Percentiles rank a stretch among this genome's conserved stretches.
phyloP scores from a whole-genome alignment of 352 stramenopile genomes.

The Globisporangium spiculum region DNA sequence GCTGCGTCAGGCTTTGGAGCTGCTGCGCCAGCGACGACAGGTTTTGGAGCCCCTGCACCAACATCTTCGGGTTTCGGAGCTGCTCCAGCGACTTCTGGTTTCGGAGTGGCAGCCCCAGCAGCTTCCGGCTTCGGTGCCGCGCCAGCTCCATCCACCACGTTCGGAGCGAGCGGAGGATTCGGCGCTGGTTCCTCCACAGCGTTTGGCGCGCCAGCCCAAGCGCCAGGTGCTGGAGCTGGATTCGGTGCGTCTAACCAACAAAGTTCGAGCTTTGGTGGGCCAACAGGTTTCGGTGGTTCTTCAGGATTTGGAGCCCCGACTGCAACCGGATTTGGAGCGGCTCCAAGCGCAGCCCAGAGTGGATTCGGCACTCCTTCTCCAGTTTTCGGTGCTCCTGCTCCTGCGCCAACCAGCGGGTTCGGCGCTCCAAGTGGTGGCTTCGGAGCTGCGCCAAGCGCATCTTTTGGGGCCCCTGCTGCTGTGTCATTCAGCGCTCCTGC shows the following conservation, averaged over 20 bases:
- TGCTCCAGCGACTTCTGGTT: conserved; percentile 19
- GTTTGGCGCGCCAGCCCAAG: conserved; percentile 11
- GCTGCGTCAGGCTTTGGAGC: conserved; percentile 14
- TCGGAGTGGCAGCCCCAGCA: conserved; percentile 22
- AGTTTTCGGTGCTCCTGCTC: conserved; percentile 14
- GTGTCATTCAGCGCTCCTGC: conserved; percentile 32
- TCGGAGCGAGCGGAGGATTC: conserved; percentile 9
- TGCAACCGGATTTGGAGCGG: conserved; percentile 21
- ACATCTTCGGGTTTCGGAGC: conserved; percentile 15
- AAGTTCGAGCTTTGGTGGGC: conserved; percentile 32
- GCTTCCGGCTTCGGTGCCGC: conserved; percentile 34
- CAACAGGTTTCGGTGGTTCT: conserved; percentile 20
- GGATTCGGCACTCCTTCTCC: conserved; percentile 11
- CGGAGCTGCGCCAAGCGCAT: conserved; percentile 14
- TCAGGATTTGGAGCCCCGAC: conserved; percentile 15
- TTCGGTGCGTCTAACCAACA: conserved; percentile 14
- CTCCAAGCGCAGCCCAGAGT: conserved; percentile 3
- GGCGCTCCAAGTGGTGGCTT: conserved; percentile 21
- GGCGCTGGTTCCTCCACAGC: conserved; percentile 2
- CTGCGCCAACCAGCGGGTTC: conserved; percentile 25
- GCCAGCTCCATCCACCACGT: conserved; percentile 13
- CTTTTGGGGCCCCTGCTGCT: conserved; percentile 22
- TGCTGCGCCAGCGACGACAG: conserved; percentile 3
- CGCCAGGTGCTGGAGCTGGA: not conserved
- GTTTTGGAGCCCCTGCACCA: conserved; percentile 11